Base-by-base conservation (phyloP, 1,284 basidiomycete species). In the Agroathelia rolfsii region DNA sequence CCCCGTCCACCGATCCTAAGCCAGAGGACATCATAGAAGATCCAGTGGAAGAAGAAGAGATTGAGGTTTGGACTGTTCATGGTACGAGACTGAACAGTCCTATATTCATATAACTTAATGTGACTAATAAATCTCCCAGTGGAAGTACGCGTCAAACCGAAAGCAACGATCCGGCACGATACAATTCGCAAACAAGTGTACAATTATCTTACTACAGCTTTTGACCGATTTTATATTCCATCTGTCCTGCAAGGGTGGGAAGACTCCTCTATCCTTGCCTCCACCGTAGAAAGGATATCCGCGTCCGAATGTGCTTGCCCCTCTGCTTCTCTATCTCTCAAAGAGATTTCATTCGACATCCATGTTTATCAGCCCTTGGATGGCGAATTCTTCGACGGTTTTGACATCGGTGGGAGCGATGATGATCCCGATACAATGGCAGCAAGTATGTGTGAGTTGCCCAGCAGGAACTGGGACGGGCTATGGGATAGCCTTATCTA, bases 401-500 rank as follows among this genome's bases (percentile, higher is more conserved):
- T 87, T 41, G 69, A 80, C 0, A 79, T 75, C 46, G 70, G 63
- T 22, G 58, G 63, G 4, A 70, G 73, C 3, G 51, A 57, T 0
- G 62, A 78, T 19, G 78, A 77, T 16, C 77, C 79, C 39, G 76
- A 79, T 37, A 77, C 87, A 0, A 82, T 84, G 54, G 87, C 93
- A 3, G 93, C 90, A 1, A 83, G 71, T 32, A 77, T 95, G 12
- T 77, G 79, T 41, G 84, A 92, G 40, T 67, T 97, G 20, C 94
- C 93, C 1, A 87, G 80, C 39, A 55, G 64, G 37, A 69, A 66
- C 22, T 78, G 87, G 60, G 93, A 97, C 41, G 92, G 94, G 0
- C 59, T 97, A 3, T 98, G 95, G 78, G 76, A 80, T 36, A 90
- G 84, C 30, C 55, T 98, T 41, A 82, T 97, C 48, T 98, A 95